phyloP scores from a whole-genome alignment of 2,329 filamentous ascomycete genomes.

The Cercospora sojina region DNA sequence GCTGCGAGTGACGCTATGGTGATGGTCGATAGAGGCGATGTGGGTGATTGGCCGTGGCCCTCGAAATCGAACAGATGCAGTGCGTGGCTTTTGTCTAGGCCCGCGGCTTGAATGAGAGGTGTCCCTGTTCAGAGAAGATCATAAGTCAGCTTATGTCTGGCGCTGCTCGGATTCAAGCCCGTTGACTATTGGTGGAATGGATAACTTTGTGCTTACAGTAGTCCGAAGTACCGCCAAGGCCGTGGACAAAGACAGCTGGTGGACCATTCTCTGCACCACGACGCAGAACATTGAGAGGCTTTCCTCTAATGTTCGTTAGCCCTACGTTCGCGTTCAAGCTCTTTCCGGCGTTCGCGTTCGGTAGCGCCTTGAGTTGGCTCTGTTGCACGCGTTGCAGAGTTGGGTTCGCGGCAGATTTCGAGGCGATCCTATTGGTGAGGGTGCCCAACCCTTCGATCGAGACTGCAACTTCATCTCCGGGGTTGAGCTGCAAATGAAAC shows the following conservation, averaged over 20 bases:
- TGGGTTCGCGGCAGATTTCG: background rate
- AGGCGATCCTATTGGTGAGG: conserved; percentile 38
- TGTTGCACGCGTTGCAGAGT: conserved; percentile 5
- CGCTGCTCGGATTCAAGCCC: background rate
- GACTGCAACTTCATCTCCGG: conserved; percentile 46
- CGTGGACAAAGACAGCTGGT: conserved; percentile 54
- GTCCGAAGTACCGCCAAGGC: conserved; percentile 51
- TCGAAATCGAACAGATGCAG: conserved; percentile 53
- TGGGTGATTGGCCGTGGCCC: conserved; percentile 57
- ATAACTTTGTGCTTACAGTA: conserved; percentile 36
- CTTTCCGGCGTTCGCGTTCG: background rate
- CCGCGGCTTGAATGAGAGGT: conserved; percentile 45
- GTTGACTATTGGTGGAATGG: background rate
- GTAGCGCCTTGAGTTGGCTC: conserved; percentile 22
- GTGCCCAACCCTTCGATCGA: conserved; percentile 46
- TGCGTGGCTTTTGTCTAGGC: conserved; percentile 29
- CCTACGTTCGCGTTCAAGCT: conserved; percentile 33
- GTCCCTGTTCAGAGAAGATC: conserved; percentile 16
- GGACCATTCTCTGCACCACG: background rate
- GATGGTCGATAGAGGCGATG: conserved; percentile 46
- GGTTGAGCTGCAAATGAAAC: conserved; percentile 30
- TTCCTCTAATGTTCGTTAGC: background rate
- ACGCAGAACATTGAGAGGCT: background rate
- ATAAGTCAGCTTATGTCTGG: background rate
- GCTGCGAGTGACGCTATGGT: conserved; percentile 47